Percentiles rank a stretch among this genome's conserved stretches.
Evolutionary conservation across 805 yeast species (phyloP).

Genomic region (Suhomyces xylopsoci): DNA sequence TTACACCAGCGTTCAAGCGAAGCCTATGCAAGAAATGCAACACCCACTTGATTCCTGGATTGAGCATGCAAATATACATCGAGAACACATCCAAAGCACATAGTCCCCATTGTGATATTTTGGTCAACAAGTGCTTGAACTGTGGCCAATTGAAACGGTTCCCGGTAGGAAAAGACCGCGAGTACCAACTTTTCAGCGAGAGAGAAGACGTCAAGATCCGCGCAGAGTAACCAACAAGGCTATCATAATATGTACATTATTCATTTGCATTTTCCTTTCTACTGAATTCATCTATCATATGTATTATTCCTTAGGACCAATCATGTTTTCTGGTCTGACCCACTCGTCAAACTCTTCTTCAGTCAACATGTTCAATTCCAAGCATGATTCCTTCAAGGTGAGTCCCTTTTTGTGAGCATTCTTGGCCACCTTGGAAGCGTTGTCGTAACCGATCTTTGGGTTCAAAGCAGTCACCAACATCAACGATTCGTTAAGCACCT

Average conservation of each 20-base stretch:
- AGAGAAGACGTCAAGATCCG: constrained; percentile 20
- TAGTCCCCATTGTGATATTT: constrained; percentile 39
- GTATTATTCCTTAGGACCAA: constrained; percentile 31
- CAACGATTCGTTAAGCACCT: constrained; percentile 37
- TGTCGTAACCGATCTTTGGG: constrained; percentile 40
- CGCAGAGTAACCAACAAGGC: background rate
- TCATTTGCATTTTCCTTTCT: background rate
- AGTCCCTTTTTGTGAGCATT: constrained; percentile 41
- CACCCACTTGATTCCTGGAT: constrained; percentile 48
- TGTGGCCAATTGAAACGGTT: constrained; percentile 56
- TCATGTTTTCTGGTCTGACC: constrained; percentile 41
- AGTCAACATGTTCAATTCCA: constrained; percentile 33
- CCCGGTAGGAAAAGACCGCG: constrained; percentile 58
- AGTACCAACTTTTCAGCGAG: constrained; percentile 48
- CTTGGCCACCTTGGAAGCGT: constrained; percentile 40
- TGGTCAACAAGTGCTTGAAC: constrained; percentile 46
- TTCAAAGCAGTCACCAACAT: constrained; percentile 42
- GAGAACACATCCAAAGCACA: constrained; percentile 39
- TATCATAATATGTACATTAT: background rate
- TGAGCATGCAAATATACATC: constrained; percentile 36
- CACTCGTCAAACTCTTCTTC: constrained; percentile 36
- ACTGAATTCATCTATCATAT: background rate
- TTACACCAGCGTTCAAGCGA: constrained; percentile 66
- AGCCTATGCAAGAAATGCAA: constrained; percentile 67
- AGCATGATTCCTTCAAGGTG: constrained; percentile 36